Evolutionary conservation across 352 stramenopile genomes (phyloP), one percentile per base, ranked within the genome.

Genomic region (Phytophthora megakarya): DNA sequence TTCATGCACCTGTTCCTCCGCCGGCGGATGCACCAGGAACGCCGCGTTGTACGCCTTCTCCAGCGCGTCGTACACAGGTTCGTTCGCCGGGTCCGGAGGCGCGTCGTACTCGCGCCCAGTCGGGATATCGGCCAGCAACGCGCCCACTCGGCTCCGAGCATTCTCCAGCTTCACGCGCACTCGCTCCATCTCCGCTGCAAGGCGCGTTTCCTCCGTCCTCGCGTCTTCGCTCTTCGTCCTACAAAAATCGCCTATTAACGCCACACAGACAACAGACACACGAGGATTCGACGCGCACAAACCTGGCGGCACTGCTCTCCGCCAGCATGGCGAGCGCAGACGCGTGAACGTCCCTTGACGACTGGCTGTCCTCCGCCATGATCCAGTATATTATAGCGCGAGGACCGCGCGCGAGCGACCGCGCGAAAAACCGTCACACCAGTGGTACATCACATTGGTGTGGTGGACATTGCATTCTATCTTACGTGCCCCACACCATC

Each of bases 1-100:
- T 25, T 42, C 54, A 46, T 47, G 5, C 30, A 39, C 22, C 19
- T 33, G n/a, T 11, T 26, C 37, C 23, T 72, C 52, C 4, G 32
- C 61, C 15, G 52, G 37, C 1, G 56, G 30, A 47, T 54, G 71
- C 38, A 75, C 73, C 16, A 55, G 30, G 51, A 89, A 88, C 10
- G 78, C 76, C 13, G 71, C 49, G 55, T 84, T 81, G 52, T 86
- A 86, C 19, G 73, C 72, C 52, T 88, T 91, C 51, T 89, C 76
- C 37, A 89, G 46, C n/a, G 72, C 73, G 43, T 86, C 75, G 43
- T 89, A 84, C 21, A 58, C 63, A 1, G 51, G 25, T 48, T 82
- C 74, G 16, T 79, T 61, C 37, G 52, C 54, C 21, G 28, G 28
- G 33, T 84, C 73, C 1, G 77, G 78, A 1, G 49, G 49, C 19